Base-by-base conservation (phyloP, 169 alveolate species). In the Hammondia hammondi region DNA sequence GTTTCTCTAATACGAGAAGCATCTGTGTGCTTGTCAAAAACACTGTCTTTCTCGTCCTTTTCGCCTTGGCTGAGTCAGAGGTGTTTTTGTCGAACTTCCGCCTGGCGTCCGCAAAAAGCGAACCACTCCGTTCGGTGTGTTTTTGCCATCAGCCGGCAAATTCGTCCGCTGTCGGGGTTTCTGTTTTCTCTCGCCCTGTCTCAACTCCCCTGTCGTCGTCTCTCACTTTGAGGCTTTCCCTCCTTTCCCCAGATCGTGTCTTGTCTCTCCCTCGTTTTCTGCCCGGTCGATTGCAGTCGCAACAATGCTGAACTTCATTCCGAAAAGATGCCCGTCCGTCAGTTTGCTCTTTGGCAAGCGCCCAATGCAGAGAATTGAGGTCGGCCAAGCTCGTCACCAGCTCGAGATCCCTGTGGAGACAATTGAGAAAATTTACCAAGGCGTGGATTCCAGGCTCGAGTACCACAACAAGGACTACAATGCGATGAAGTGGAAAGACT, bases 331-430 rank as follows among this genome's bases (percentile, higher is more conserved):
- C 56, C 96, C 94, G 19, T 85, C 97, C 67, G 96, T 92, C 17
- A 71, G 94, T 43, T 71, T 96, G 96, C 97, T 96, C 70, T 95
- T 72, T 82, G 97, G 97, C 91, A 96, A 96, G 93, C 93, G 97
- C 70, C 95, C 97, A 35, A 37, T 95, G 73, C 97, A 96, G 95
- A 92, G 97, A 72, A 95, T 96, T 52, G 95, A 94, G 71, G 97
- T 96, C 77, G 97, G 97, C 72, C 61, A n/a, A 10, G 73, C 37
- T 37, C 70, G 89, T 77, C 92, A 90, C 32, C 89, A 89, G 77
- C 48, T 93, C 71, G 93, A 93, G 61, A 87, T 93, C 56, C 96
- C 96, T 10, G 37, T 48, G 56, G 39, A 91, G 12, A 19, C 77
- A 17, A 67, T 88, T 32, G 93, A 94, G 9, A 48, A 61, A 48